Evolutionary conservation across 768 basidiomycete species (phyloP).

Genomic region (Podaxis pistillaris): DNA sequence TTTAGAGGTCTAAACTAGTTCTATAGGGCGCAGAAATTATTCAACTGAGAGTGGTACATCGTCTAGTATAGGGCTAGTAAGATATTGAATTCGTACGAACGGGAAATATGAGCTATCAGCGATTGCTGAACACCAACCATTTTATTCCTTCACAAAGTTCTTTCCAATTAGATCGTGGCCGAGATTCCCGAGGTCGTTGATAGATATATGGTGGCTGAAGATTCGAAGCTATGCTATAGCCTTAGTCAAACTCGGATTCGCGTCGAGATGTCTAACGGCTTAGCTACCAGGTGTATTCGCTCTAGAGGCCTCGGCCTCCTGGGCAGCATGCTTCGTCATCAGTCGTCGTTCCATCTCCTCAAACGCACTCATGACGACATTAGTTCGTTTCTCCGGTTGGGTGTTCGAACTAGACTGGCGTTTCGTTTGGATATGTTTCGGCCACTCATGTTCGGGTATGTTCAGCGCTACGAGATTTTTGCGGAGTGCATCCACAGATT

Average conservation of each 20-base stretch:
- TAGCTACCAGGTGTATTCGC: constrained; percentile 6
- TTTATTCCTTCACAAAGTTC: constrained; percentile 43
- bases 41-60: not conserved
- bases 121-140: constrained; percentile 51
- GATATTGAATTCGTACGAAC: constrained; percentile 40
- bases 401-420: constrained; percentile 6
- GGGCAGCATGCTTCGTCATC: constrained; percentile 40
- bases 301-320: constrained; percentile 23
- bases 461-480: constrained; percentile 41
- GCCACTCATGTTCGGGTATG: constrained; percentile 68
- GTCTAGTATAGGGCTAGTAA: constrained; percentile 8
- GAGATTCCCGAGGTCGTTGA: constrained; percentile 16
- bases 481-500: constrained; percentile 50
- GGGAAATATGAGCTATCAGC: constrained; percentile 34
- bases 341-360: constrained; percentile 67
- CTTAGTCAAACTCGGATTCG: not conserved
- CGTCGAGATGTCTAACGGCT: constrained; percentile 10
- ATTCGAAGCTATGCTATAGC: constrained; percentile 5
- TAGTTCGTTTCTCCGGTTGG: constrained; percentile 22
- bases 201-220: constrained; percentile 7
- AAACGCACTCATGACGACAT: constrained; percentile 59
- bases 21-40: constrained; percentile 1
- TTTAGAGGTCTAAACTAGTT: not conserved
- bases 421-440: constrained; percentile 40
- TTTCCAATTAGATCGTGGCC: constrained; percentile 17